A percentile compares a stretch with the other conserved stretches of the same genome.
These are phyloP conservation scores for Nicotiana obtusifolia DNA, from an alignment of 257 asterid species.

Conservation along the genomic window DNA sequence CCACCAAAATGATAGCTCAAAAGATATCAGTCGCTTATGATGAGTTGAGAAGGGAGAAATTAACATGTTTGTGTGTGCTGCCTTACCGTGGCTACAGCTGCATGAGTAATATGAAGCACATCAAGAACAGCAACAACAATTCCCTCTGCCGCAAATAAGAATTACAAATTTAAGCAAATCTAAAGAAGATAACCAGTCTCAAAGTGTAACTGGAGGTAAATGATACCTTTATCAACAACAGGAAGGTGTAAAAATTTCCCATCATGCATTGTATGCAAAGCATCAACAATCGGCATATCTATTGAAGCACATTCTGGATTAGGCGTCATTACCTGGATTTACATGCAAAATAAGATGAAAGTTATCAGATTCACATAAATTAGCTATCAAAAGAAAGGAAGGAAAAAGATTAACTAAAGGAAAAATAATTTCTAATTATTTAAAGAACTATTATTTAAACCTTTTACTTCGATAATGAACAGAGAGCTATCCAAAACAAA, in stretches of 20 bases:
- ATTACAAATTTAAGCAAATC: neutral
- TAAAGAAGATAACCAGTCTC: neutral
- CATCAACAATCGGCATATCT: constrained; percentile 87
- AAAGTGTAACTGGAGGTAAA: neutral
- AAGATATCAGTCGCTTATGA: neutral
- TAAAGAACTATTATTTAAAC: neutral
- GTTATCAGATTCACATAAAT: neutral
- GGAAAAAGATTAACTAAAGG: neutral
- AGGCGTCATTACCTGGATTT: constrained; percentile 80
- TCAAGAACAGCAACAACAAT: constrained; percentile 72
- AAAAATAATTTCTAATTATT: neutral
- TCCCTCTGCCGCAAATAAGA: constrained; percentile 54
- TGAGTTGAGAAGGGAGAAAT: neutral
- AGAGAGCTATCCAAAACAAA: neutral
- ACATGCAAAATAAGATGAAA: neutral
- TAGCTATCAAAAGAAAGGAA: neutral
- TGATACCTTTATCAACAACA: constrained; percentile 74
- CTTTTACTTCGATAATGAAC: neutral
- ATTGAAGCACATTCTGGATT: constrained; percentile 89
- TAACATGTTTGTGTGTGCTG: neutral
- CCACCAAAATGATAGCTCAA: neutral
- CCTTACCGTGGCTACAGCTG: constrained; percentile 89
- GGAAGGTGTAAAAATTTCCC: constrained; percentile 92
- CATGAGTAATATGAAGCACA: constrained; percentile 90
- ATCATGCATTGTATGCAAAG: constrained; percentile 94